Base-by-base conservation (phyloP, 352 stramenopile species). In the Phytophthora pluvialis region DNA sequence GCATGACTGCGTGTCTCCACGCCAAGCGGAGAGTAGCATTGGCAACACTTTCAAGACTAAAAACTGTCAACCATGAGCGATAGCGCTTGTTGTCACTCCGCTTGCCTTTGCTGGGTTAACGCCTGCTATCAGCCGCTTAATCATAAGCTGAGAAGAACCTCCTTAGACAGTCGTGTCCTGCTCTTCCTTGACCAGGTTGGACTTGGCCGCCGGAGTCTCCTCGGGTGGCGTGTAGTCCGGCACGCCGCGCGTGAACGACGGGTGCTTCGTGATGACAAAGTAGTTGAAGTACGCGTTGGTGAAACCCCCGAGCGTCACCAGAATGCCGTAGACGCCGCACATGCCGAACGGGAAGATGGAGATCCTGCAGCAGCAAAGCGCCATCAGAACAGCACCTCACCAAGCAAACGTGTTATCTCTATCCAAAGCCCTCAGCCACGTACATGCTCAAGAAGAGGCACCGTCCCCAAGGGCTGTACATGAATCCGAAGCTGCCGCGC, bases 281-380 rank as follows among this genome's bases (percentile, higher is more conserved):
- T 88, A 95, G 74, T 95, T 96, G 63, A 96, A 94, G 73, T 94
- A 94, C n/a, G 85, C 86, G 60, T 96, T 94, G 44, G 78, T 59
- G 46, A 95, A 96, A 26, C 86, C 88, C 35, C 71, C 36, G 25
- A 96, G 70, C 54, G 86, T 90, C 58, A 94, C 80, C 10, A 95
- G 67, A 49, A 93, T 72, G 43, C 88, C 88, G 70, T 96, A 94
- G 25, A 89, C 36, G 42, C 82, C 80, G 39, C 90, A 86, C 85
- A 94, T 94, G 55, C 88, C 88, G 47, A 96, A 85, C 33, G 88
- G 85, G 67, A 96, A 96, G 67, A 96, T 95, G 21, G 88, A 96
- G 52, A 94, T 94, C 85, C 84, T 93, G 47, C 4, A 33, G 1
- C 10, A 59, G 40, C 29, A 43, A 3, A 50, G 21, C 44, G 33